Conservation (phyloP, 352 stramenopile species). For the Pythium rhizo-oryzae region DNA sequence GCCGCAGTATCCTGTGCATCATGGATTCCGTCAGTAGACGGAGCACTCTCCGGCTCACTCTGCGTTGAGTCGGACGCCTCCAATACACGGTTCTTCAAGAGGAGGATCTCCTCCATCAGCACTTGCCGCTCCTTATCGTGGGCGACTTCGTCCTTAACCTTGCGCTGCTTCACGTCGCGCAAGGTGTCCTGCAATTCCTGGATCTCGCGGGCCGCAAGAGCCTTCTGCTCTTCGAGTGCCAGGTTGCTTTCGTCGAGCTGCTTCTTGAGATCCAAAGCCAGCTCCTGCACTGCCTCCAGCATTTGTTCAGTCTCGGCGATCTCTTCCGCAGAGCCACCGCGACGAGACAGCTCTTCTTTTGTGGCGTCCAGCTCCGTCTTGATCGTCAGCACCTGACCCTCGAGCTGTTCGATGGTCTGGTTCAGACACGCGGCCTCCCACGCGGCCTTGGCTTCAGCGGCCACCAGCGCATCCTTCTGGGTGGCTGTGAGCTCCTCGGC, state of each 20-base stretch:
- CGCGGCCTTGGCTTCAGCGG: conserved; percentile 26
- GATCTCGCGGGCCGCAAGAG: conserved; percentile 6
- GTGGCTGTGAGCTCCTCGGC: conserved; percentile 24
- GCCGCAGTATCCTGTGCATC: not conserved
- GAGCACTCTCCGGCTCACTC: conserved; percentile 10
- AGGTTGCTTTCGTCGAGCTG: conserved; percentile 22
- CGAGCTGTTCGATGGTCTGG: conserved; percentile 31
- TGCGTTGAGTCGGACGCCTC: not conserved
- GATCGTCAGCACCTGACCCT: conserved; percentile 19
- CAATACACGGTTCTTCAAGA: conserved; percentile 27
- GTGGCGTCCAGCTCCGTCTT: conserved; percentile 23
- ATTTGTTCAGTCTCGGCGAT: conserved; percentile 26
- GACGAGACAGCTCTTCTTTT: conserved; percentile 25
- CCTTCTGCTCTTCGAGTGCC: conserved; percentile 19
- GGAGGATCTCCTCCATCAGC: conserved; percentile 24
- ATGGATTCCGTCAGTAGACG: conserved; percentile 4
- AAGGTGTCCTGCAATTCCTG: conserved; percentile 9
- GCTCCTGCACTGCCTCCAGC: conserved; percentile 27
- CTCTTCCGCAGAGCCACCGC: conserved; percentile 15
- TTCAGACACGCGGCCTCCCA: conserved; percentile 32
- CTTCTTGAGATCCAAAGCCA: conserved; percentile 26
- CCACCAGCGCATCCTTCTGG: conserved; percentile 21
- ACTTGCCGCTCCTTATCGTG: conserved; percentile 28
- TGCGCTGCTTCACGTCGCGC: conserved; percentile 22
- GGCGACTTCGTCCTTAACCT: conserved; percentile 19